Percentiles rank a stretch among this genome's conserved stretches.
Conservation (phyloP, 139 green algal species). For the Picochlorum sp. region DNA sequence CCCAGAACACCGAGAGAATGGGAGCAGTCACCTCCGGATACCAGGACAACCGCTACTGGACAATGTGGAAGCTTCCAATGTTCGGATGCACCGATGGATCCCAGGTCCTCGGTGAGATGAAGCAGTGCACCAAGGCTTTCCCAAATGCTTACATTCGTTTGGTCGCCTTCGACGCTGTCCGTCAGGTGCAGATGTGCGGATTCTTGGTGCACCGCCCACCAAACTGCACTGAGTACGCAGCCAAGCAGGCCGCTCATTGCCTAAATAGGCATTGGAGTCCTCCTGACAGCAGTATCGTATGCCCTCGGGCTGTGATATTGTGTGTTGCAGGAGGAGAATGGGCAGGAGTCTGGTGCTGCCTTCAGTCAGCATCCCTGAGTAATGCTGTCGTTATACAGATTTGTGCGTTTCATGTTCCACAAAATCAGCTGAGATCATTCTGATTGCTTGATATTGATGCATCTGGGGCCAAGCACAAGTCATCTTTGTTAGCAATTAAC, state of each 20-base stretch:
- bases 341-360: too few relatives aligned
- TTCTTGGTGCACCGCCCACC: constrained; percentile 57
- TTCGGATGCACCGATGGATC: constrained; percentile 93
- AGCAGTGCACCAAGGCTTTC: constrained; percentile 73
- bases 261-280: constrained; percentile 1
- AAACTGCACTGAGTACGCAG: constrained; percentile 8
- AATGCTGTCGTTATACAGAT: too few relatives aligned
- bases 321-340: background rate
- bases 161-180: constrained; percentile 60
- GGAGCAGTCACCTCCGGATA: constrained; percentile 44
- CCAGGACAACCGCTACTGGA: constrained; percentile 95
- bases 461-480: background rate
- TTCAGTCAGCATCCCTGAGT: too few relatives aligned
- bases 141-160: constrained; percentile 89
- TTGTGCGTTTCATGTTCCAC: background rate
- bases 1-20: constrained; percentile 55
- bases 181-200: constrained; percentile 62
- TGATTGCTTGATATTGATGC: constrained; percentile 7
- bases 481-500: background rate
- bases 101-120: constrained; percentile 88
- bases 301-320: background rate
- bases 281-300: background rate
- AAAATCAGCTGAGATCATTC: background rate
- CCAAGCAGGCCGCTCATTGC: constrained; percentile 12
- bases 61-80: constrained; percentile 99